A percentile compares a stretch with the other conserved stretches of the same genome.
Evolutionary conservation across 306 rosid species (phyloP).

Genomic region (Senna tora): DNA sequence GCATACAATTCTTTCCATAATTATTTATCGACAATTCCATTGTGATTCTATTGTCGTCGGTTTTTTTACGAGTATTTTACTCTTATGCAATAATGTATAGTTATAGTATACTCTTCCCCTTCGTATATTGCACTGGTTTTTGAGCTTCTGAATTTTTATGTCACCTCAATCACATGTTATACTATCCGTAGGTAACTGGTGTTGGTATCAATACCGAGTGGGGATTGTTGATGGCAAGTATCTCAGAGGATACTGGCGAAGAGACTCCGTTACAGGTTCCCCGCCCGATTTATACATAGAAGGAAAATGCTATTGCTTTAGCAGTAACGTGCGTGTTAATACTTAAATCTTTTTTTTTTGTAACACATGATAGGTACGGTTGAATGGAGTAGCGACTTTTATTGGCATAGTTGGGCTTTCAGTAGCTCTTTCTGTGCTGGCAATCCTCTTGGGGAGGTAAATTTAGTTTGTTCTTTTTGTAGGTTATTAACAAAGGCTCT

Average conservation of each 20-base stretch:
- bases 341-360: constrained; percentile 29
- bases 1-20: constrained; percentile 19
- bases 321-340: constrained; percentile 15
- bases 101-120: constrained; percentile 2
- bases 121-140: constrained; percentile 19
- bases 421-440: constrained; percentile 82
- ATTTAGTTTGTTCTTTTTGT: constrained; percentile 19
- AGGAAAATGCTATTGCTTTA: constrained; percentile 34
- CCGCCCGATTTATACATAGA: constrained; percentile 28
- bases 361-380: constrained; percentile 74
- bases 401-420: constrained; percentile 92
- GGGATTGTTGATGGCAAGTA: constrained; percentile 99
- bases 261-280: constrained; percentile 97
- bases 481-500: constrained; percentile 4
- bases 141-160: constrained; percentile 13
- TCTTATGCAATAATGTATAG: constrained; percentile 22
- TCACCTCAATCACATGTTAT: constrained; percentile 32
- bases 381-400: constrained; percentile 98
- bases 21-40: constrained; percentile 16
- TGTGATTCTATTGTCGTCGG: constrained; percentile 17
- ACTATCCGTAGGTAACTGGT: constrained; percentile 74
- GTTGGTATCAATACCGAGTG: constrained; percentile 99
- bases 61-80: not conserved
- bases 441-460: constrained; percentile 84
- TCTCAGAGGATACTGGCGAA: constrained; percentile 95